Evolutionary conservation across 2,329 filamentous ascomycete genomes (phyloP), one percentile per base, ranked within the genome.

Genomic region (Stromatinia cepivora): DNA sequence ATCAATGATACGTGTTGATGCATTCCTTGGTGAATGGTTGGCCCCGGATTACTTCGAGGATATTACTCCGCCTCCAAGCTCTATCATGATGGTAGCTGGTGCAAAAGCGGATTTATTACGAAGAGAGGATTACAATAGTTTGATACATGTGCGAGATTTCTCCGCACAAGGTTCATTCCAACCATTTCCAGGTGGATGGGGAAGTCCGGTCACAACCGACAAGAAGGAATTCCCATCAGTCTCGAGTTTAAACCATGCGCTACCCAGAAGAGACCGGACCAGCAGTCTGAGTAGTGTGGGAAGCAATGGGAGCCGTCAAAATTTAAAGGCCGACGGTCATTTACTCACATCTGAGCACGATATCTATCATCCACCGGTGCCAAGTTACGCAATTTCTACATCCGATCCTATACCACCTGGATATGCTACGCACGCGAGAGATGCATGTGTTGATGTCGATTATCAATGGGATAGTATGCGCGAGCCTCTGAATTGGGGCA

Each of bases 391-490:
- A 0, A 86, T 97, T 13, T 94, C 92, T 0, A 85, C 86, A 10
- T 90, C 90, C 10, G 90, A 93, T 57, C 88, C 90, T 10, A 97
- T 98, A 70, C 95, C 95, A 0, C 83, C 88, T 3, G 95, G 94
- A 2, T 97, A 96, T 78, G 92, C 97, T 25, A 87, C 92, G 0
- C 95, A 99, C 80, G 94, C 94, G 11, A 88, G 93, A 71, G 93
- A 98, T 77, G 88, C 90, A 17, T 98, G 93, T 77, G 84, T 92
- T 7, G 86, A 91, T 64, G 85, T 97, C n/a, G 95, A 99, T 79
- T 96, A 92, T 76, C 91, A 94, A 75, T 99, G 95, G 94, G 94
- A 99, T 77, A 97, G 94, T 70, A 94, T 94, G 85, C 86, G 91
- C 20, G 82, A 86, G 3, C 88, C 92, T 0, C 85, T 92, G 56